Evolutionary conservation across 2,329 filamentous ascomycete genomes (phyloP).

Genomic region (Exophiala phaeomuriformis): DNA sequence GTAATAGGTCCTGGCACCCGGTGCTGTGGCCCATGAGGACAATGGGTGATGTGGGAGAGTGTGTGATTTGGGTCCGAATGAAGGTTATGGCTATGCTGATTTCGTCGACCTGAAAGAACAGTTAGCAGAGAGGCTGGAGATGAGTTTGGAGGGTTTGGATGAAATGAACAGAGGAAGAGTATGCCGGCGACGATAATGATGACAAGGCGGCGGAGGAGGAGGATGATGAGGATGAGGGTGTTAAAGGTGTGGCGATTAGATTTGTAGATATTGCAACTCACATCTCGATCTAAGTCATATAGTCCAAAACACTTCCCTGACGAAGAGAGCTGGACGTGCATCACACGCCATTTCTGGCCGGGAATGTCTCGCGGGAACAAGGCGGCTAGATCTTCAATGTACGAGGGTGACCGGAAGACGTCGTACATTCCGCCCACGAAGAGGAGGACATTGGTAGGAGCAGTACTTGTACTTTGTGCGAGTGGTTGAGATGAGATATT

Average conservation of each 20-base stretch:
- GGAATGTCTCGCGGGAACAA: conserved; percentile 32
- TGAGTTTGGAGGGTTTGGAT: too few relatives aligned
- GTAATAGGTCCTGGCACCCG: conserved; percentile 61
- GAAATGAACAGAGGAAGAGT: too few relatives aligned
- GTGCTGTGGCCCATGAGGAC: conserved; percentile 64
- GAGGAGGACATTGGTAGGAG: conserved; percentile 39
- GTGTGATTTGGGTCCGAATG: conserved; percentile 31
- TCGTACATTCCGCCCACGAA: conserved; percentile 56
- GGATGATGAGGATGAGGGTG: neutral
- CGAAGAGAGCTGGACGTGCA: conserved; percentile 46
- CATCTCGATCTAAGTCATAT: conserved; percentile 46
- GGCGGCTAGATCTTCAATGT: conserved; percentile 44
- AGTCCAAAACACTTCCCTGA: conserved; percentile 51
- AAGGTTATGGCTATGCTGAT: conserved; percentile 29
- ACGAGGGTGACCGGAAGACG: conserved; percentile 49
- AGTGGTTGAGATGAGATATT: conserved; percentile 9
- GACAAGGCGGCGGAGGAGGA: neutral
- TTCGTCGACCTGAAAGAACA: conserved; percentile 41
- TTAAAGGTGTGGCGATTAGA: neutral
- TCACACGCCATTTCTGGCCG: conserved; percentile 45
- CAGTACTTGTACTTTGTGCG: neutral
- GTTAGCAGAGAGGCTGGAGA: too few relatives aligned
- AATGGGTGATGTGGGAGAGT: conserved; percentile 43
- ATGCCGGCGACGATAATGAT: too few relatives aligned
- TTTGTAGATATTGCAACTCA: conserved; percentile 1